These are phyloP conservation scores for Megacollybia marginata DNA, from an alignment of 768 basidiomycete genomes.

Conservation along the genomic window DNA sequence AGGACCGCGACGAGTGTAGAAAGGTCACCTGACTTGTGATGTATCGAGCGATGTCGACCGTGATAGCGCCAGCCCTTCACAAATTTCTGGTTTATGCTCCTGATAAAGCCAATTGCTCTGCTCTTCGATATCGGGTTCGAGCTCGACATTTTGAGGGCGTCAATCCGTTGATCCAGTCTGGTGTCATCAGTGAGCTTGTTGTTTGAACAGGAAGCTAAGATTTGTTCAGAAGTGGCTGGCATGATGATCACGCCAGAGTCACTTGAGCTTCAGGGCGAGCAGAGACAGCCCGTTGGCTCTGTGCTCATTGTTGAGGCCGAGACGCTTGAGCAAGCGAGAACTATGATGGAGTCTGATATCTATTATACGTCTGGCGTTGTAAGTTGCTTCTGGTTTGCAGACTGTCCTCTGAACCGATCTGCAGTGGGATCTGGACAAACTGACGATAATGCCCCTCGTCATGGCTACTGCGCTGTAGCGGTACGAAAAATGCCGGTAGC, in stretches of 20 bases:
- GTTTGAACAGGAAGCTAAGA: constrained; percentile 2
- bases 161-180: constrained; percentile 26
- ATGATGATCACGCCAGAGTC: constrained; percentile 40
- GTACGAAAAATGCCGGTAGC: not conserved
- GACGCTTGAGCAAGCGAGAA: constrained; percentile 34
- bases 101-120: constrained; percentile 38
- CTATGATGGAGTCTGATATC: constrained; percentile 25
- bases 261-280: constrained; percentile 20
- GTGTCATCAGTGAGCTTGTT: constrained; percentile 30
- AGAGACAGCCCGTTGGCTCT: constrained; percentile 44
- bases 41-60: not conserved
- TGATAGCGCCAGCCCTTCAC: constrained; percentile 11
- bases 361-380: constrained; percentile 34
- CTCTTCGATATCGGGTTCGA: constrained; percentile 39
- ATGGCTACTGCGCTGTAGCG: constrained; percentile 6
- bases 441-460: constrained; percentile 13
- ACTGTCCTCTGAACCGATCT: not conserved
- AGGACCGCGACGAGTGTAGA: not conserved
- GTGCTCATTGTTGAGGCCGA: constrained; percentile 43
- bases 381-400: constrained; percentile 8
- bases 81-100: constrained; percentile 50
- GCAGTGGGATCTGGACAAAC: constrained; percentile 15
- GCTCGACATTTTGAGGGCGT: constrained; percentile 35
- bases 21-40: too few species aligned
- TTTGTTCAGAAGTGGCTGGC: constrained; percentile 37